These are phyloP conservation scores for Pezicula carpinea DNA, from an alignment of 2,329 filamentous ascomycete species.

Conservation along the genomic window DNA sequence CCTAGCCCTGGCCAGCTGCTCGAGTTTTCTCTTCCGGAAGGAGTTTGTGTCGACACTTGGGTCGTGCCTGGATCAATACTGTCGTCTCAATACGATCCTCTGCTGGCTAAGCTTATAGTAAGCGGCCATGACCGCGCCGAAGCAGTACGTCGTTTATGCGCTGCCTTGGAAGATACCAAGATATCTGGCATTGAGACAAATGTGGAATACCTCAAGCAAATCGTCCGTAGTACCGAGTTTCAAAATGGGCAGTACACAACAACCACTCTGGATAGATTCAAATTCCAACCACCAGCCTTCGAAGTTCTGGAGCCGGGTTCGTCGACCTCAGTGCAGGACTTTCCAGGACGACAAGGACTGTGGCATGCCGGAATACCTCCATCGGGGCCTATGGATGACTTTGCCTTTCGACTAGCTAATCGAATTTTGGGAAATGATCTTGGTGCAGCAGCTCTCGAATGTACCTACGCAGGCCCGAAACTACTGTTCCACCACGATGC, in stretches of 20 bases:
- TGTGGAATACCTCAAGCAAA: slow-evolving; percentile 44
- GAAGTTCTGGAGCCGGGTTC: slow-evolving; percentile 32
- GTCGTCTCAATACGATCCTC: slow-evolving; percentile 69
- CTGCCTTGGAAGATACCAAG: slow-evolving; percentile 22
- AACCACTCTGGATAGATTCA: slow-evolving; percentile 28
- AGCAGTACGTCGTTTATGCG: slow-evolving; percentile 50
- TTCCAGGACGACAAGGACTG: slow-evolving; percentile 32
- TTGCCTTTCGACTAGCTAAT: slow-evolving; percentile 44
- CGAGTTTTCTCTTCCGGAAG: slow-evolving; percentile 21
- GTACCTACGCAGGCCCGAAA: slow-evolving; percentile 56
- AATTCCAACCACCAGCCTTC: slow-evolving; percentile 20
- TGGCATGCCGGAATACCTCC: slow-evolving; percentile 35
- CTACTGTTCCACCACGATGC: slow-evolving; percentile 45
- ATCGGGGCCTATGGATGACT: slow-evolving; percentile 36
- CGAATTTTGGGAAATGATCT: slow-evolving; percentile 50
- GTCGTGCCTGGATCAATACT: slow-evolving; percentile 66
- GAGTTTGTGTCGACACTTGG: slow-evolving; percentile 62
- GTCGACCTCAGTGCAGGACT: slow-evolving; percentile 35
- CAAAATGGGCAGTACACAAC: slow-evolving; percentile 34
- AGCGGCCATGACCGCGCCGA: slow-evolving; percentile 55
- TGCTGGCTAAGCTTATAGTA: slow-evolving; percentile 67
- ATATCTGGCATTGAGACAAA: slow-evolving; percentile 50
- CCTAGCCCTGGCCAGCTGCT: slow-evolving; percentile 39
- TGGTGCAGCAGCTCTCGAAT: slow-evolving; percentile 49
- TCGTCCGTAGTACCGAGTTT: slow-evolving; percentile 45